phyloP scores from a whole-genome alignment of 345 rosid genomes.

The Physaria fendleri region DNA sequence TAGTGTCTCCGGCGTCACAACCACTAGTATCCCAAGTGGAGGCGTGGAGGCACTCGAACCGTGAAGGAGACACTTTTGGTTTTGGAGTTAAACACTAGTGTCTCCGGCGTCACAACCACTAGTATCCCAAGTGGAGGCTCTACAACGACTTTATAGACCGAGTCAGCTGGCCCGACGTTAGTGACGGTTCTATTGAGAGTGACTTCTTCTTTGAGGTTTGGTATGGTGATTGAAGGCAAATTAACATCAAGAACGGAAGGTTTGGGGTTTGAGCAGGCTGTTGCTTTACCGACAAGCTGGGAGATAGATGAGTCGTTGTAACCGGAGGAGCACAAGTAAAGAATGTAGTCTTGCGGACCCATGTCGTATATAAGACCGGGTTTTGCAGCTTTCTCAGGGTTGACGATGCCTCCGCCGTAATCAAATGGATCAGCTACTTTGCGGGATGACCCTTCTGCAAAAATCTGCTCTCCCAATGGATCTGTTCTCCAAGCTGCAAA shows the following conservation, averaged over 20 bases:
- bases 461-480: slow-evolving; percentile 33
- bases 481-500: slow-evolving; percentile 36
- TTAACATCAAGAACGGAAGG: slow-evolving; percentile 33
- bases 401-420: slow-evolving; percentile 57
- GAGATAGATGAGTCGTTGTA: slow-evolving; percentile 51
- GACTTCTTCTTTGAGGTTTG: slow-evolving; percentile 16
- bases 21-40: slow-evolving; percentile 25
- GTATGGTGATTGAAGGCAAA: slow-evolving; percentile 43
- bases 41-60: slow-evolving; percentile 26
- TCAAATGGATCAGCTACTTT: slow-evolving; percentile 48
- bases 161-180: slow-evolving; percentile 37
- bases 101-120: slow-evolving; percentile 23
- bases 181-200: slow-evolving; percentile 37
- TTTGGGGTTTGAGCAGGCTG: slow-evolving; percentile 19
- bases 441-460: slow-evolving; percentile 37
- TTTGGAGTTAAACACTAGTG: slow-evolving; percentile 17
- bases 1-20: slow-evolving; percentile 17
- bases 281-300: slow-evolving; percentile 31
- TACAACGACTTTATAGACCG: slow-evolving; percentile 27
- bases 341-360: slow-evolving; percentile 40
- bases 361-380: slow-evolving; percentile 63
- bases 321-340: slow-evolving; percentile 38
- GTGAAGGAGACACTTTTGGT: slow-evolving; percentile 24
- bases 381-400: slow-evolving; percentile 44
- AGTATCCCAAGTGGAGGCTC: slow-evolving; percentile 31